phyloP scores from a whole-genome alignment of 2,329 filamentous ascomycete genomes.

The Clonostachys chloroleuca region DNA sequence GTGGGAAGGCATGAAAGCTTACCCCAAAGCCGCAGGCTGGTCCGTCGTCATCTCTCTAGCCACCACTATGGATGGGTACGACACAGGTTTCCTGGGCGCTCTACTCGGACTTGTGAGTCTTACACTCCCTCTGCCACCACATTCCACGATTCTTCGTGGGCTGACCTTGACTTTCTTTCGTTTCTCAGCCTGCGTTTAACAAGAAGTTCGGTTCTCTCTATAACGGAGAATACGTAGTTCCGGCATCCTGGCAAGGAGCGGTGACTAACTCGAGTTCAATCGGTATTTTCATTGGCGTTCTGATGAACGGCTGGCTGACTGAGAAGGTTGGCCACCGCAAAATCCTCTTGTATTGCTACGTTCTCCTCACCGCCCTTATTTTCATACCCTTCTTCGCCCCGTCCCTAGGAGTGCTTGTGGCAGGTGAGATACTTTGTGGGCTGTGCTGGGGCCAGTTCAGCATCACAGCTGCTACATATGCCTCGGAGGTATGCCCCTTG shows the following conservation, averaged over 20 bases:
- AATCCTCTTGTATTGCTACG: constrained; percentile 17
- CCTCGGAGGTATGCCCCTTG: constrained; percentile 39
- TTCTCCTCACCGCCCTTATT: constrained; percentile 20
- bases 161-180: too few relatives aligned
- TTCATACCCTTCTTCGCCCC: constrained; percentile 24
- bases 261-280: constrained; percentile 36
- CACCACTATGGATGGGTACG: constrained; percentile 46
- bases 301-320: constrained; percentile 32
- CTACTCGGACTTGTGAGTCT: too few relatives aligned
- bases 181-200: too few relatives aligned
- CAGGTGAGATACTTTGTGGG: constrained; percentile 38
- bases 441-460: constrained; percentile 40
- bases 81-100: constrained; percentile 37
- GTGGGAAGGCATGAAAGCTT: constrained; percentile 28
- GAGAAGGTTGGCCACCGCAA: constrained; percentile 33
- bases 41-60: constrained; percentile 37
- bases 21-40: constrained; percentile 43
- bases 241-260: constrained; percentile 43
- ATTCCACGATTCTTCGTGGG: too few relatives aligned
- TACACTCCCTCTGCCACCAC: too few relatives aligned
- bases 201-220: too few relatives aligned
- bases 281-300: constrained; percentile 40
- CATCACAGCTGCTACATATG: constrained; percentile 38
- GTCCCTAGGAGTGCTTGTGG: constrained; percentile 30
- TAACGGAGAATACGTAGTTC: constrained; percentile 28